Conservation (phyloP, 164 flowering plant species). For the Macadamia tetraphylla region DNA sequence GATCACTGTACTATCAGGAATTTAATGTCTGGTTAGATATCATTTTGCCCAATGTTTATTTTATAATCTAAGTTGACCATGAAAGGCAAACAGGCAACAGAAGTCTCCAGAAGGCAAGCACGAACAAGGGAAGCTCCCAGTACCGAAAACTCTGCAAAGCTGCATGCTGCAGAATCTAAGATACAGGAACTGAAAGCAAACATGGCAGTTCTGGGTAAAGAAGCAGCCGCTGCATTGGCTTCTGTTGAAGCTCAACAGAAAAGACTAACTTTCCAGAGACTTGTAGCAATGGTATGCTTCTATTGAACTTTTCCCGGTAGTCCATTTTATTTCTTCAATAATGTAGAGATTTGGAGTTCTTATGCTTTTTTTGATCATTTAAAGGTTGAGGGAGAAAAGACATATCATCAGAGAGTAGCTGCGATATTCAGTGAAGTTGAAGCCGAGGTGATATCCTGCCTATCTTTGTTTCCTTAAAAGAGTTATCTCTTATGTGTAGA, state of each 20-base stretch:
- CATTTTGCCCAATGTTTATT: conserved; percentile 6
- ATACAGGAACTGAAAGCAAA: conserved; percentile 90
- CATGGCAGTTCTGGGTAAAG: conserved; percentile 96
- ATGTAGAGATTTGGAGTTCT: background rate
- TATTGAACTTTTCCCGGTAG: background rate
- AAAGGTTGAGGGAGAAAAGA: conserved; percentile 91
- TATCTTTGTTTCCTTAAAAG: background rate
- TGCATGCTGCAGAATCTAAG: conserved; percentile 77
- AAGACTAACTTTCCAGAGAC: conserved; percentile 88
- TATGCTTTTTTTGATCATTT: conserved; percentile 9
- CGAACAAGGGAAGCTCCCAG: conserved; percentile 65
- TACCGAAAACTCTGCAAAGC: conserved; percentile 70
- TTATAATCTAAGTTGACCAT: conserved; percentile 14
- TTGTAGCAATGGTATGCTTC: conserved; percentile 71
- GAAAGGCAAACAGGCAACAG: conserved; percentile 62
- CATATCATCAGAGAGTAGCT: conserved; percentile 73
- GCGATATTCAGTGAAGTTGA: conserved; percentile 76
- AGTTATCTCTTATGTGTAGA: background rate
- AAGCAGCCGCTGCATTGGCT: conserved; percentile 91
- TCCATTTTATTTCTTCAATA: background rate
- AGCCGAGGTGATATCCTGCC: conserved; percentile 58
- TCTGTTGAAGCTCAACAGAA: conserved; percentile 96
- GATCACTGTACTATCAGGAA: too few species aligned
- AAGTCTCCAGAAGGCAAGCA: conserved; percentile 74
- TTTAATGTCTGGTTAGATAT: background rate